Base-by-base conservation (phyloP, 2,329 filamentous ascomycete species). In the Tolypocladium paradoxum region DNA sequence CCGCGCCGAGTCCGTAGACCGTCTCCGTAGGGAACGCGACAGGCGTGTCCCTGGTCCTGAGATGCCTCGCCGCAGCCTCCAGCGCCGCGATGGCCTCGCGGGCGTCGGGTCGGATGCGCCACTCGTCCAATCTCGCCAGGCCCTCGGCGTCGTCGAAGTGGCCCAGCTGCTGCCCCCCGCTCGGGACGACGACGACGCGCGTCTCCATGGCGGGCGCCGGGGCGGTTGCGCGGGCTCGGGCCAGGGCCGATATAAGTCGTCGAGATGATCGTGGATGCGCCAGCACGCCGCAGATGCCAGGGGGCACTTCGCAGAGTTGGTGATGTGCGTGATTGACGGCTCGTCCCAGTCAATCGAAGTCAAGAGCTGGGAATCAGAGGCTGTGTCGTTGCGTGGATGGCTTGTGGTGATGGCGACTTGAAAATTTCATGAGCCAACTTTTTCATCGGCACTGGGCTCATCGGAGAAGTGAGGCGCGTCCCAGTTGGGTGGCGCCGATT, bases 1-100 rank as follows among this genome's bases (percentile, higher is more conserved):
- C 93, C 16, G 93, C 93, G n/a, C 90, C 93, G 8, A 99, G 78
- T 0, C 93, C 93, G 67, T 99, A 99, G 0, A 99, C 93, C 0
- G 93, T 99, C 72, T 99, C 93, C 0, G 93, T 99, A 0, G 93
- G 93, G 66, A 99, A 99, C 1, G 89, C 93, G 48, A 99, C 90
- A 5, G 93, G 93, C 4, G 79, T 78, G 64, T 88, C 78, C 50
- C 78, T 83, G 20, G 76, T 75, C 50, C 75, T 79, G 36, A 96
- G 74, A 58, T 84, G 77, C 14, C 76, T 65, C 2, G 88, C 89
- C 1, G 89, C 89, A 53, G 82, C 73, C 54, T 74, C 70, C 37
- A 95, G 75, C 29, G 70, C 65, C 1, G 60, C 61, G 38, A 75
- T 55, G 7, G 67, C 65, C 7, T 63, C 61, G 24, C 61, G 57